Conservation (phyloP, 495 filamentous ascomycete species). For the Letharia lupina region DNA sequence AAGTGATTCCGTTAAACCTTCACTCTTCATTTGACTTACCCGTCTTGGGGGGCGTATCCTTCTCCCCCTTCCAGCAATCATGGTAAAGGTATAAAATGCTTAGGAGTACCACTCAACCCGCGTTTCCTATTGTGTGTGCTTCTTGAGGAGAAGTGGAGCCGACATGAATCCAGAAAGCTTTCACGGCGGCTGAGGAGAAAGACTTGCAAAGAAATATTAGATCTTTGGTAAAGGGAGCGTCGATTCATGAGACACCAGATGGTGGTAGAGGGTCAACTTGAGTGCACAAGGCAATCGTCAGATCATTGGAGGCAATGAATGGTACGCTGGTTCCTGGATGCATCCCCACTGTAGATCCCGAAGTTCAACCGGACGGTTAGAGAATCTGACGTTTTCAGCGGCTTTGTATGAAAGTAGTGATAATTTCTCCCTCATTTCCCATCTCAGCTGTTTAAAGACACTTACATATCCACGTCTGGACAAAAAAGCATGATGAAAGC, state of each 20-base stretch:
- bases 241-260: not conserved
- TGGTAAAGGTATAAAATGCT: conserved; percentile 27
- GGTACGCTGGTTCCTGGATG: conserved; percentile 6
- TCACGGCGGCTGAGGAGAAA: not conserved
- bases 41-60: conserved; percentile 64
- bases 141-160: not conserved
- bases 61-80: conserved; percentile 57
- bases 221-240: not conserved
- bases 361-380: not conserved
- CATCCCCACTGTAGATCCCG: conserved; percentile 5
- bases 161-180: not conserved
- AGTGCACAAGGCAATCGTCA: not conserved
- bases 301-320: not conserved
- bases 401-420: not conserved
- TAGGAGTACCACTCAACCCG: not conserved
- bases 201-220: not conserved
- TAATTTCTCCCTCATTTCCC: too few relatives aligned
- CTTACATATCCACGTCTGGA: not conserved
- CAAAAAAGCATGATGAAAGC: conserved; percentile 12
- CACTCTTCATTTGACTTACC: conserved; percentile 40
- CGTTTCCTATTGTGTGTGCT: not conserved
- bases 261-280: not conserved
- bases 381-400: conserved; percentile 10
- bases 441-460: too few relatives aligned
- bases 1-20: not conserved